Conservation (phyloP, 331 rosid genomes). For the Acacia pycnantha region DNA sequence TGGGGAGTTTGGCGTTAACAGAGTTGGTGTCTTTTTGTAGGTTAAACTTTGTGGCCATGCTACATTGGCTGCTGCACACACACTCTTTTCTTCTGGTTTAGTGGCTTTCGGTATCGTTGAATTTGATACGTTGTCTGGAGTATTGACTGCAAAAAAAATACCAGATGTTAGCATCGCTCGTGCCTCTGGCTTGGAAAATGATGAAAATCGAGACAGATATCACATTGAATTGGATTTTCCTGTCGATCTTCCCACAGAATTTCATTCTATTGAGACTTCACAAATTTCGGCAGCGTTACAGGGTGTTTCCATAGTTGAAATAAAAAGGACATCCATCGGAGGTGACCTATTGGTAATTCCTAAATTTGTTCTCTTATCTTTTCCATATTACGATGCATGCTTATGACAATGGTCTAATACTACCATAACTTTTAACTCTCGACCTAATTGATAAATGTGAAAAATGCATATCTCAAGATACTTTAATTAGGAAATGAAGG, state of each 20-base stretch:
- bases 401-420: background rate
- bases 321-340: constrained; percentile 40
- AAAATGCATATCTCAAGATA: background rate
- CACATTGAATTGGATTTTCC: constrained; percentile 71
- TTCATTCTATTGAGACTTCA: constrained; percentile 39
- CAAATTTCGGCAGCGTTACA: constrained; percentile 48
- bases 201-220: constrained; percentile 38
- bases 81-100: constrained; percentile 54
- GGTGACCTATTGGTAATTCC: constrained; percentile 55
- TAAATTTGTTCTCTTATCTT: background rate
- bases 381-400: background rate
- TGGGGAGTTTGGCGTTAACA: background rate
- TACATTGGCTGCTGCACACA: constrained; percentile 76
- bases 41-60: constrained; percentile 89
- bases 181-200: constrained; percentile 33
- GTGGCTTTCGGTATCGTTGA: constrained; percentile 42
- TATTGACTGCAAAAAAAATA: constrained; percentile 56
- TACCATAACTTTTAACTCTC: background rate
- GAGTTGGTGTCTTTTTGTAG: constrained; percentile 34
- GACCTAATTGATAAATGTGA: background rate
- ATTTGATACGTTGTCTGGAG: constrained; percentile 68
- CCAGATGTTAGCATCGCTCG: constrained; percentile 11
- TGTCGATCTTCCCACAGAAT: constrained; percentile 39
- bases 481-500: background rate
- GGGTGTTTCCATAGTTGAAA: constrained; percentile 53